Evolutionary conservation across 306 rosid species (phyloP), one percentile per base, ranked within the genome.

Genomic region (Dalbergia oliveri): DNA sequence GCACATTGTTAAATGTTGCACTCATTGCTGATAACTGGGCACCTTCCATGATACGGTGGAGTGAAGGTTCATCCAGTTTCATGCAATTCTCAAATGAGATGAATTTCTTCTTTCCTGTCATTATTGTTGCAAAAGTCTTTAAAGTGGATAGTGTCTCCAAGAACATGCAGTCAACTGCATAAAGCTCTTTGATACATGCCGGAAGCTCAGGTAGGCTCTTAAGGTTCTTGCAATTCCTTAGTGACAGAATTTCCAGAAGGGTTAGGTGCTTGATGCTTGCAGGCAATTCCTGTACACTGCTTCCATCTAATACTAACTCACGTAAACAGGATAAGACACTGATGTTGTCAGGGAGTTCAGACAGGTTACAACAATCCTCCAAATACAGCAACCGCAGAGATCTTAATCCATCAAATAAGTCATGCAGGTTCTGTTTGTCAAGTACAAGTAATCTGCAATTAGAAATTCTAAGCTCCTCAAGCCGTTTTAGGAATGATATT

Each of bases 161-260:
- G 4, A 78, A 78, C 5, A 44, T 47, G 73, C 84, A 82, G 15
- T 57, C 16, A 31, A 1, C 11, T 11, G 68, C 84, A 13, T 62
- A 3, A 2, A 81, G n/a, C 26, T 15, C 5, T 33, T 4, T 14
- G 7, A 78, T 0, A 1, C 0, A n/a, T 21, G 5, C 19, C 19
- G 88, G 86, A 50, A 86, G 79, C 69, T 82, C 79, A 1, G 84
- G 85, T 11, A 82, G 9, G 78, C 41, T 49, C 2, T 6, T 23
- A 69, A 85, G 88, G 49, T 54, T 82, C 31, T 0, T 0, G 34
- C 85, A 79, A 2, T 0, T 0, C 0, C 0, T 0, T 8, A 80
- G 2, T 0, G 21, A 3, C 6, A 80, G 5, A 11, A 5, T 0
- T 10, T 16, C 4, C 0, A 80, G 3, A 4, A 0, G 1, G 0